Conservation (phyloP, 2,329 filamentous ascomycete species). For the Claviceps sorghi region DNA sequence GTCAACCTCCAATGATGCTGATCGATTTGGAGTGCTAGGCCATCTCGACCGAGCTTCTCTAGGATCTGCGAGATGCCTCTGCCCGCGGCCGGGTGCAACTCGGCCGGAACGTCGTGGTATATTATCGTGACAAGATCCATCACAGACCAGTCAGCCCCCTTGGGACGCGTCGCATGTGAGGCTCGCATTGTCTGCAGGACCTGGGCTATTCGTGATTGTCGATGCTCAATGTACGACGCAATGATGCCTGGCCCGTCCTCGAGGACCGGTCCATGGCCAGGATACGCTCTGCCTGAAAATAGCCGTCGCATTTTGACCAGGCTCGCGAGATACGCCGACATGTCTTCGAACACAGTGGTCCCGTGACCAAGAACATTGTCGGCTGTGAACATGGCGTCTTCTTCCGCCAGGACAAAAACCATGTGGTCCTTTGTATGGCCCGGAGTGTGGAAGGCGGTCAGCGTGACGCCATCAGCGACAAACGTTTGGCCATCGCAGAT, state of each 20-base stretch:
- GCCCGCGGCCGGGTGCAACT: constrained; percentile 61
- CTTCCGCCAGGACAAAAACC: constrained; percentile 60
- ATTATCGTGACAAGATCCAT: constrained; percentile 81
- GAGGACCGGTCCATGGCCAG: constrained; percentile 73
- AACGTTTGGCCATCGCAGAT: constrained; percentile 40
- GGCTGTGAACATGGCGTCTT: constrained; percentile 74
- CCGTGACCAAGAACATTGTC: constrained; percentile 83
- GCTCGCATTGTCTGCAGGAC: constrained; percentile 49
- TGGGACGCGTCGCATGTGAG: constrained; percentile 14
- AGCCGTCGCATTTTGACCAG: constrained; percentile 53
- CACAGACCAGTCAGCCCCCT: constrained; percentile 40
- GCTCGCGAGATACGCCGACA: constrained; percentile 52
- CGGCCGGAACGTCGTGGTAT: constrained; percentile 65
- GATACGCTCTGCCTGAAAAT: constrained; percentile 61
- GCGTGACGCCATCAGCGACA: constrained; percentile 43
- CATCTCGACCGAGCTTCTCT: constrained; percentile 62
- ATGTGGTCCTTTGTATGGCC: constrained; percentile 76
- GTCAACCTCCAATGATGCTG: constrained; percentile 18
- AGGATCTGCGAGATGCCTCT: constrained; percentile 66
- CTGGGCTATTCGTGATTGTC: constrained; percentile 65
- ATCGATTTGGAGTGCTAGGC: constrained; percentile 37
- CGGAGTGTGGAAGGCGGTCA: constrained; percentile 46
- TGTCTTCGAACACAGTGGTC: constrained; percentile 71
- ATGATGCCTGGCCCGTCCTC: constrained; percentile 59
- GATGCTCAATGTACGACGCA: constrained; percentile 68